Evolutionary conservation across 1,139 yeast genomes (phyloP).

Genomic region (Yamadazyma diospyri): DNA sequence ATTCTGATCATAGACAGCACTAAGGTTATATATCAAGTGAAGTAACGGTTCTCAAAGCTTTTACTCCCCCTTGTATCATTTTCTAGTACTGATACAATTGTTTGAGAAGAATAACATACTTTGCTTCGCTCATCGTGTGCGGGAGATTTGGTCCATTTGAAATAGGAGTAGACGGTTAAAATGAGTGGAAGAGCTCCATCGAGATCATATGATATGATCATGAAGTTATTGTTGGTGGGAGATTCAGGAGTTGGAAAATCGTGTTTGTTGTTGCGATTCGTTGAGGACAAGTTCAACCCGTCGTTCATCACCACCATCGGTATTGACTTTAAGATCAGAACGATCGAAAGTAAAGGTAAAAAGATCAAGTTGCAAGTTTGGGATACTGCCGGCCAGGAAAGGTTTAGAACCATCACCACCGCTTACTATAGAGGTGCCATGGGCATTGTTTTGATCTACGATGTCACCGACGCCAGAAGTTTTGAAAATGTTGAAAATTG

Average conservation of each 20-base stretch:
- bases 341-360: slow-evolving; percentile 90
- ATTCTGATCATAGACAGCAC: background rate
- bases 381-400: slow-evolving; percentile 99
- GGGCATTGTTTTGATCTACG: slow-evolving; percentile 95
- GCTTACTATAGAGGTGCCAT: slow-evolving; percentile 98
- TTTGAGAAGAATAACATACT: too few relatives aligned
- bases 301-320: slow-evolving; percentile 96
- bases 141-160: too few relatives aligned
- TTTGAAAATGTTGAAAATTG: slow-evolving; percentile 85
- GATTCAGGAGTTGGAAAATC: slow-evolving; percentile 98
- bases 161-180: slow-evolving; percentile 6
- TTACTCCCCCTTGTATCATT: too few relatives aligned
- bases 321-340: slow-evolving; percentile 95
- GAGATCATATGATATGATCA: slow-evolving; percentile 88
- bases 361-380: slow-evolving; percentile 93
- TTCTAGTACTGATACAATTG: too few relatives aligned
- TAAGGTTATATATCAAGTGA: too few relatives aligned
- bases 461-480: slow-evolving; percentile 91
- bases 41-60: too few relatives aligned
- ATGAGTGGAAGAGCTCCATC: slow-evolving; percentile 64
- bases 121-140: too few relatives aligned
- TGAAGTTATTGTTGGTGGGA: slow-evolving; percentile 91
- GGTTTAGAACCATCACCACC: slow-evolving; percentile 96
- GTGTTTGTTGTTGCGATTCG: slow-evolving; percentile 88
- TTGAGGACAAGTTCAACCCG: slow-evolving; percentile 95